These are phyloP conservation scores for Thuidium tamariscinum DNA, from an alignment of 225 moss, liverwort and hornwort species.

Conservation along the genomic window DNA sequence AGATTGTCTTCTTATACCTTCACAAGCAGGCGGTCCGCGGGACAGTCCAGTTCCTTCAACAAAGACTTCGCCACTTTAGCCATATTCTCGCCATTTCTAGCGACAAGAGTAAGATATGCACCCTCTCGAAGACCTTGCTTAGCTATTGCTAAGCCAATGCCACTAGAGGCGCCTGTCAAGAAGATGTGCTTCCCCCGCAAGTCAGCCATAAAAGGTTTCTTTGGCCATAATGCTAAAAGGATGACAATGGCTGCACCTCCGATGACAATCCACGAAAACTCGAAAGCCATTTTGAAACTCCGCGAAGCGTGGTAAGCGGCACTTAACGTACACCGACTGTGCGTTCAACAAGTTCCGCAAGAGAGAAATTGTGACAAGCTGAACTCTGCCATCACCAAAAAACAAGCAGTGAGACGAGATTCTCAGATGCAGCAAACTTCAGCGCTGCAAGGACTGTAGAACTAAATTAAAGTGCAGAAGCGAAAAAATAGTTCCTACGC, in stretches of 20 bases:
- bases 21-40: slow-evolving; percentile 30
- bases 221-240: slow-evolving; percentile 14
- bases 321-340: background rate
- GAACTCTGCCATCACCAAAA: background rate
- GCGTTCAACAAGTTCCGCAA: background rate
- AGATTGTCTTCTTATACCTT: slow-evolving; percentile 28
- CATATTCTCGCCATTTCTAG: slow-evolving; percentile 47
- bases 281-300: background rate
- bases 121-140: slow-evolving; percentile 48
- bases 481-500: background rate
- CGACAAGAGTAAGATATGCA: slow-evolving; percentile 69
- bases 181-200: slow-evolving; percentile 63
- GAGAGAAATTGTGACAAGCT: background rate
- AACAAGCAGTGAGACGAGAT: background rate
- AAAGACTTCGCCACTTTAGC: slow-evolving; percentile 20
- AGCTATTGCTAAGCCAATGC: slow-evolving; percentile 70
- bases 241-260: background rate
- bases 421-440: background rate
- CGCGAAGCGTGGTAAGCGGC: background rate
- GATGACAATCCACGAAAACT: slow-evolving; percentile 2
- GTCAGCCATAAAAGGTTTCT: slow-evolving; percentile 37
- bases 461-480: background rate
- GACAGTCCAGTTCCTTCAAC: slow-evolving; percentile 22
- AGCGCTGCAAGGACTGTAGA: background rate
- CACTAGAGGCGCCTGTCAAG: slow-evolving; percentile 81